Conservation (phyloP, 805 yeast genomes). For the Ascoidea tarda region DNA sequence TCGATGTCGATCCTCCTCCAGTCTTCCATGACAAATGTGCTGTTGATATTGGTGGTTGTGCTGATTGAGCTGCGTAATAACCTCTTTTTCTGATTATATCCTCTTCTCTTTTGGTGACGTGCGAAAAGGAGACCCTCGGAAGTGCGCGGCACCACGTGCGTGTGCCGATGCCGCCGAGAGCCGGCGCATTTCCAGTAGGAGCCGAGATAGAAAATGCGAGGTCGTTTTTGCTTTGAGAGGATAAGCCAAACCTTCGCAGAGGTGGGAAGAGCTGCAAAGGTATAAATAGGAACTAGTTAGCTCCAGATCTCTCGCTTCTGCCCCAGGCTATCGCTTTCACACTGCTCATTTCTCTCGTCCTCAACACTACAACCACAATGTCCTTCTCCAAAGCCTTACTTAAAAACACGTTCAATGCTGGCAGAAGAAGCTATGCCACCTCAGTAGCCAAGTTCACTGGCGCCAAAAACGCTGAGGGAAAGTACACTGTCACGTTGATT, state of each 20-base stretch:
- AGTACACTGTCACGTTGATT: constrained; percentile 85
- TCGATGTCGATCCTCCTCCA: constrained; percentile 96
- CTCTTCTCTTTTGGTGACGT: neutral
- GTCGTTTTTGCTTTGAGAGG: no score
- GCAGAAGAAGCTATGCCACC: constrained; percentile 19
- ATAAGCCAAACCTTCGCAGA: no score
- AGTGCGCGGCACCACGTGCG: no score
- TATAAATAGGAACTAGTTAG: no score
- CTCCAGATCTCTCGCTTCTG: no score
- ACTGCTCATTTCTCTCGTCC: neutral
- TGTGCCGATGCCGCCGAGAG: no score
- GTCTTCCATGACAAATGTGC: constrained; percentile 19
- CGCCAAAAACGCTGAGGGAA: constrained; percentile 57
- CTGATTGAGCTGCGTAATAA: neutral
- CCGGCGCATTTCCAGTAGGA: no score
- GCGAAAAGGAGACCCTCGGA: neutral
- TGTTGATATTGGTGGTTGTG: neutral
- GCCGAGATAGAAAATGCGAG: no score
- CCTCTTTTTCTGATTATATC: neutral
- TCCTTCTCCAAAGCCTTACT: neutral
- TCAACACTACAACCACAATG: neutral
- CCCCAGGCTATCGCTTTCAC: neutral
- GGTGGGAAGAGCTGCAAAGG: no score
- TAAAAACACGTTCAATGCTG: neutral
- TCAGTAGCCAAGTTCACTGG: constrained; percentile 57